Evolutionary conservation across 208 protist genomes (phyloP).

Genomic region (Strigomonas culicis): DNA sequence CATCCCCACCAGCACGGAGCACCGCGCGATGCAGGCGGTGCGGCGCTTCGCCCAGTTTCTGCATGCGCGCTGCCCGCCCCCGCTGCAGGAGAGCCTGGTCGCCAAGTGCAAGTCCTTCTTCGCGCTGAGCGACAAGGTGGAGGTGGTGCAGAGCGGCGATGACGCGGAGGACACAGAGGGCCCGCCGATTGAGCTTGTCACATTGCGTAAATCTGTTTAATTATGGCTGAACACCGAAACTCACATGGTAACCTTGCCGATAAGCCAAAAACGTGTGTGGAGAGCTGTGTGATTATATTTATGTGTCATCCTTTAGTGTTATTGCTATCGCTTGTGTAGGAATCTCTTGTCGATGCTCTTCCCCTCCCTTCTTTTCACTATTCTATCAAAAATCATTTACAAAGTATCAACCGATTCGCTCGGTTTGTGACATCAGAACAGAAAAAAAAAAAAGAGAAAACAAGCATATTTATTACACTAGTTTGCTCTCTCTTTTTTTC

Average conservation of each 20-base stretch:
- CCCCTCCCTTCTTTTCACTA: no score
- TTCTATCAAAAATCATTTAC: no score
- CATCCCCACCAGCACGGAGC: constrained; percentile 77
- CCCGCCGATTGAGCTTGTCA: no score
- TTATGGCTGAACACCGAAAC: no score
- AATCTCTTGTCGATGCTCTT: no score
- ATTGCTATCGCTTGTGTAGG: no score
- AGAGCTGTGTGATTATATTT: no score
- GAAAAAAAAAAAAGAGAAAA: constrained; percentile 9
- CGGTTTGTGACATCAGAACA: background rate
- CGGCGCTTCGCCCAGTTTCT: constrained; percentile 28
- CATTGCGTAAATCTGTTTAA: no score
- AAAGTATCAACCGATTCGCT: no score
- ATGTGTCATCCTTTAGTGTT: no score
- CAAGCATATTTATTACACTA: background rate
- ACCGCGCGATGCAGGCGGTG: constrained; percentile 34
- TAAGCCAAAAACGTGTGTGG: no score
- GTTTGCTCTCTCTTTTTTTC: background rate
- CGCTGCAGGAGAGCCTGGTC: background rate
- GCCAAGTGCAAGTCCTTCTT: background rate
- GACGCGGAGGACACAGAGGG: background rate
- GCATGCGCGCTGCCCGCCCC: background rate
- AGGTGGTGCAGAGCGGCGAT: background rate
- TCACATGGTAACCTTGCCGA: no score
- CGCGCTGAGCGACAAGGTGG: background rate